These are phyloP conservation scores for Acidiella bohemica DNA, from an alignment of 495 filamentous ascomycete species.

Conservation along the genomic window DNA sequence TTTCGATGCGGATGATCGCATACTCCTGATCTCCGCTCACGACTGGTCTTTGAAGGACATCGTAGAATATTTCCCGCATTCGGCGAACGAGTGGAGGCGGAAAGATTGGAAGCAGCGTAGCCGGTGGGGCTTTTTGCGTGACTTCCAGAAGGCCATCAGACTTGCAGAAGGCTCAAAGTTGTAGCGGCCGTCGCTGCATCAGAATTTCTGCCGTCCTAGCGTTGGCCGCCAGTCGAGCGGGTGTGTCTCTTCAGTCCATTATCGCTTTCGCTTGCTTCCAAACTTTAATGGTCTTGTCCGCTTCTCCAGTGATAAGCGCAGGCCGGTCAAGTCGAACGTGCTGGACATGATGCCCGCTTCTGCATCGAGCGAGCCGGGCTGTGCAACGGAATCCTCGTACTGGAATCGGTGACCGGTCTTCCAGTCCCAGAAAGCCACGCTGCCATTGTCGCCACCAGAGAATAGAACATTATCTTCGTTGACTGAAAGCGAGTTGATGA, in stretches of 20 bases:
- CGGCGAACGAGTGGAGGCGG: too few relatives aligned
- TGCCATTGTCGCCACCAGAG: conserved; percentile 90
- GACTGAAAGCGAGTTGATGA: conserved; percentile 87
- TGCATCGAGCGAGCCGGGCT: conserved; percentile 87
- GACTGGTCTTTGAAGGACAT: too few relatives aligned
- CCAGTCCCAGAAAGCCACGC: conserved; percentile 98
- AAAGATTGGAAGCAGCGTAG: too few relatives aligned
- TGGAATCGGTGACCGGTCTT: conserved; percentile 91
- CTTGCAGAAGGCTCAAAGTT: too few relatives aligned
- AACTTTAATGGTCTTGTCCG: conserved; percentile 96
- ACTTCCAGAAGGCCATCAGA: too few relatives aligned
- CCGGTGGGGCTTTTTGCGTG: too few relatives aligned
- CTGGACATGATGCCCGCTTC: conserved; percentile 89
- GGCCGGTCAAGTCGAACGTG: conserved; percentile 76
- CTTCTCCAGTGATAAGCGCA: conserved; percentile 88
- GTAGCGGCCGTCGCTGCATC: too few relatives aligned
- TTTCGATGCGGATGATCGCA: too few relatives aligned
- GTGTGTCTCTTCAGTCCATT: conserved; percentile 76
- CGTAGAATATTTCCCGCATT: too few relatives aligned
- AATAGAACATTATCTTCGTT: conserved; percentile 94
- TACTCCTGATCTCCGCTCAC: too few relatives aligned
- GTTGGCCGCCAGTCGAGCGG: conserved; percentile 89
- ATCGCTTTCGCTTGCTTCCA: conserved; percentile 90
- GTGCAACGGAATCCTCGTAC: conserved; percentile 71
- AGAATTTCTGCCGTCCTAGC: conserved; percentile 57